Evolutionary conservation across 2,329 filamentous ascomycete species (phyloP).

Genomic region (Stromatinia cepivora): DNA sequence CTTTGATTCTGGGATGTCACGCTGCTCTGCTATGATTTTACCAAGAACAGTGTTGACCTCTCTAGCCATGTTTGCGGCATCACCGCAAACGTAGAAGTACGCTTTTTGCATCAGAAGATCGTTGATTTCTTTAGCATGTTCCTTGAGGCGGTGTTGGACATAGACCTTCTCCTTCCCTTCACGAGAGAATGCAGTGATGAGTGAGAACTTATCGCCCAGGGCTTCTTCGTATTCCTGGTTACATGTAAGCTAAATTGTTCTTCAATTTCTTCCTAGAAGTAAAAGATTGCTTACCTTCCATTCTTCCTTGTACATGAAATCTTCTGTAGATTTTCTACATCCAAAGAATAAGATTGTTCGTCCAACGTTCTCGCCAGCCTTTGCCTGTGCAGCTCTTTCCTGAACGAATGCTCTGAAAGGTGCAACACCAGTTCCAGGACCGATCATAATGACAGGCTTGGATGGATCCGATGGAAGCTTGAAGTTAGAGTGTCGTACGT

Average conservation of each 20-base stretch:
- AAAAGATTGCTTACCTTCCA: slow-evolving; percentile 73
- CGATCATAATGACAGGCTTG: slow-evolving; percentile 94
- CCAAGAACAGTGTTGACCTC: slow-evolving; percentile 87
- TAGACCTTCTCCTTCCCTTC: slow-evolving; percentile 88
- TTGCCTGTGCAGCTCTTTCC: slow-evolving; percentile 81
- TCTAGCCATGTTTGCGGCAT: slow-evolving; percentile 94
- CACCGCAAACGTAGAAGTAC: slow-evolving; percentile 97
- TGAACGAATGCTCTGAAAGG: slow-evolving; percentile 96
- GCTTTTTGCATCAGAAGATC: slow-evolving; percentile 82
- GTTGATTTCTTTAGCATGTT: slow-evolving; percentile 81
- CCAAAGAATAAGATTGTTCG: slow-evolving; percentile 92
- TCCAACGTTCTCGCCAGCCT: slow-evolving; percentile 78
- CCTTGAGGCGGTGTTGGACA: slow-evolving; percentile 88
- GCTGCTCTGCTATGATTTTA: slow-evolving; percentile 82
- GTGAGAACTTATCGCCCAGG: slow-evolving; percentile 84
- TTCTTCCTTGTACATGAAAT: slow-evolving; percentile 89
- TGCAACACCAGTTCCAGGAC: slow-evolving; percentile 93
- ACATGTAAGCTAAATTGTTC: slow-evolving; percentile 29
- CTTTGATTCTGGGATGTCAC: slow-evolving; percentile 80
- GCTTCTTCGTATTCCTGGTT: slow-evolving; percentile 75
- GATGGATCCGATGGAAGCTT: slow-evolving; percentile 94
- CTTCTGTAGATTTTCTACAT: slow-evolving; percentile 82
- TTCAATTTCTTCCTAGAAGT: neutral
- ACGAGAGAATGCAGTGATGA: slow-evolving; percentile 94
- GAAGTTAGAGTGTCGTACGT: slow-evolving; percentile 98